phyloP scores from a whole-genome alignment of 305 asterid species.

The Fraxinus sp. region DNA sequence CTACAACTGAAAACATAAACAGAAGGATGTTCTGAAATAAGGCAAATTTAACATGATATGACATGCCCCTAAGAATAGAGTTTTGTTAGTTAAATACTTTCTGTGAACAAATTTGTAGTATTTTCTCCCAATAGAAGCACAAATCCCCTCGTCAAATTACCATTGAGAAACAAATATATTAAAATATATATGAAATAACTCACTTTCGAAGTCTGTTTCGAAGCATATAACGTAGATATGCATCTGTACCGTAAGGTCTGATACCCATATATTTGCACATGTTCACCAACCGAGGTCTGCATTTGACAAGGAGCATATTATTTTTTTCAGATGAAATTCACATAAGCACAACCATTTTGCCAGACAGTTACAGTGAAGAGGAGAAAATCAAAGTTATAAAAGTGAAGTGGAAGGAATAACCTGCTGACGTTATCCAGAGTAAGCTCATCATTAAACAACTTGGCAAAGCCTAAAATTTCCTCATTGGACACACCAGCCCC shows the following conservation, averaged over 20 bases:
- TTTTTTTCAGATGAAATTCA: conserved; percentile 19
- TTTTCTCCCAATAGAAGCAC: conserved; percentile 9
- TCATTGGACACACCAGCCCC: conserved; percentile 81
- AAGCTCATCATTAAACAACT: conserved; percentile 92
- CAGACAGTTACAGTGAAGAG: conserved; percentile 13
- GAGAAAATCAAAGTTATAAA: conserved; percentile 4
- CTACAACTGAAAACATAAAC: background rate
- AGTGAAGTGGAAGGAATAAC: conserved; percentile 34
- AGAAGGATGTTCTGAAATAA: background rate
- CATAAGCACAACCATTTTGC: conserved; percentile 23
- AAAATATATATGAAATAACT: conserved; percentile 32
- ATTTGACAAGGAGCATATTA: conserved; percentile 28
- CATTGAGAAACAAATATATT: background rate
- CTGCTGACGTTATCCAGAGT: conserved; percentile 98
- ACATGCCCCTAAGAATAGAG: conserved; percentile 11
- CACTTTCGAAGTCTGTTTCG: conserved; percentile 81
- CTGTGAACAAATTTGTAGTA: background rate
- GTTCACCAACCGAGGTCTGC: conserved; percentile 91
- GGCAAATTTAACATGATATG: conserved; percentile 7
- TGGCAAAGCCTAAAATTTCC: conserved; percentile 91
- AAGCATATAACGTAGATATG: conserved; percentile 90
- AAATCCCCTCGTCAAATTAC: background rate
- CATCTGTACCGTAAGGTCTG: conserved; percentile 74
- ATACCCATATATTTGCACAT: conserved; percentile 99
- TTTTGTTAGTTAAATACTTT: conserved; percentile 5